A percentile compares a stretch with the other conserved stretches of the same genome.
These are phyloP conservation scores for Aphanomyces cochlioides DNA, from an alignment of 352 stramenopile species.

Conservation along the genomic window DNA sequence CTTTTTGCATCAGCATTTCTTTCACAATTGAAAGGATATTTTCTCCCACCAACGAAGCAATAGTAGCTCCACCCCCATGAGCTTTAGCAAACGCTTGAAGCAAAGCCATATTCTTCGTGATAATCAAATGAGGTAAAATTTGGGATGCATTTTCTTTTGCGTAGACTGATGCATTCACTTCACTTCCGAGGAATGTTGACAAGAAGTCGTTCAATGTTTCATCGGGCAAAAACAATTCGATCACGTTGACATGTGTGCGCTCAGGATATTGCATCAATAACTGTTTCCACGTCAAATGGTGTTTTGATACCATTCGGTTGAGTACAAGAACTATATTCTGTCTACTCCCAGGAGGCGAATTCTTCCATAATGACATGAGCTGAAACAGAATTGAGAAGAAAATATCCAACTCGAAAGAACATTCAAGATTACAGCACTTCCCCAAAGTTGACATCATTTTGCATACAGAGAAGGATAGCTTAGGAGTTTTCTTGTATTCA, in stretches of 20 bases:
- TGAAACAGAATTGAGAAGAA: slow-evolving; percentile 53
- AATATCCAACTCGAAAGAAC: slow-evolving; percentile 40
- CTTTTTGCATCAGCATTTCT: slow-evolving; percentile 44
- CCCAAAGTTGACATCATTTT: slow-evolving; percentile 41
- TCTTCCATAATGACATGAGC: slow-evolving; percentile 52
- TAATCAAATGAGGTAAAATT: slow-evolving; percentile 58
- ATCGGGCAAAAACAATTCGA: slow-evolving; percentile 48
- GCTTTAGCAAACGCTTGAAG: slow-evolving; percentile 42
- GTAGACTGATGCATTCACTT: slow-evolving; percentile 44
- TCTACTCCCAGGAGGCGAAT: slow-evolving; percentile 29
- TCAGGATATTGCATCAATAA: slow-evolving; percentile 56
- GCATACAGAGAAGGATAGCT: not conserved
- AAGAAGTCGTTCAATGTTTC: slow-evolving; percentile 45
- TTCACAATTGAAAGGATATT: slow-evolving; percentile 39
- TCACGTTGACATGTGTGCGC: slow-evolving; percentile 47
- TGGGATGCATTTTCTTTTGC: slow-evolving; percentile 47
- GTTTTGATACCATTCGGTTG: slow-evolving; percentile 42
- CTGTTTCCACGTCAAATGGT: slow-evolving; percentile 50
- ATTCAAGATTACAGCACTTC: slow-evolving; percentile 38
- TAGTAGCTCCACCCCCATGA: slow-evolving; percentile 33
- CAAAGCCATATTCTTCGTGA: slow-evolving; percentile 55
- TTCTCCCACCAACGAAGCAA: slow-evolving; percentile 17
- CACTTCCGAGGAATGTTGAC: slow-evolving; percentile 48
- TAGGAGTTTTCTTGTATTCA: not conserved
- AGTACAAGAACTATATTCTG: slow-evolving; percentile 40